Base-by-base conservation (phyloP, 2,329 filamentous ascomycete genomes). In the Parasarocladium wereldwijsianum region DNA sequence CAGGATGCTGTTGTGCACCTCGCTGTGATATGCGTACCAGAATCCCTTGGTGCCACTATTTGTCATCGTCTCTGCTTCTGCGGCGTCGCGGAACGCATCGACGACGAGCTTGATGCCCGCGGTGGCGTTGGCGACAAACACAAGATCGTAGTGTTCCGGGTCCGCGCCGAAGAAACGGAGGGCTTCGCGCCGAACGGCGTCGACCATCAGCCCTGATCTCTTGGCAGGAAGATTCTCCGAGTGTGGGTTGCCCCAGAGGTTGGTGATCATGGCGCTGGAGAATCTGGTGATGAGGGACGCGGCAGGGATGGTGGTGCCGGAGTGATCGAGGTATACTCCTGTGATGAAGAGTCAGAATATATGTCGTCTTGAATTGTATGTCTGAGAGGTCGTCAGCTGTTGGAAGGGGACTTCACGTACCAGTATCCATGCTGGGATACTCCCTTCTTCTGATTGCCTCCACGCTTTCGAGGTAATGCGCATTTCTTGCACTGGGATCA, bases 211-310 rank as follows among this genome's bases (percentile, higher is more conserved):
- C 4, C 70, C 70, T 2, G 68, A 64, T 13, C 67, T 50, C 32
- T 62, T 64, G 10, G 70, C 72, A 0, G 71, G 70, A 11, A 60
- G 55, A 21, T 70, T 73, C 38, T 68, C 61, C 2, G 75, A 79
- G 44, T 80, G 76, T 3, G 75, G 75, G 40, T 80, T 80, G 8
- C 73, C 73, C 40, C 75, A 74, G n/a, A 79, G 55, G 36, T 62
- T 66, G 19, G 53, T 43, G 23, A 62, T 52, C 48, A 78, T 61
- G 39, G 70, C 64, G 3, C 52, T 45, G 5, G 65, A 60, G 46
- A 76, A 75, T 15, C 55, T 53, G 26, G 63, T 57, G 23, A 76
- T 54, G 20, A 72, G 57, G 16, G 70, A 70, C 37, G 57, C 64
- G 25, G 71, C 63, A 40, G 71, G 72, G 23, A 73, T 60, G 19